Conservation (phyloP, 2,329 filamentous ascomycete species). For the Pleomassaria siparia region DNA sequence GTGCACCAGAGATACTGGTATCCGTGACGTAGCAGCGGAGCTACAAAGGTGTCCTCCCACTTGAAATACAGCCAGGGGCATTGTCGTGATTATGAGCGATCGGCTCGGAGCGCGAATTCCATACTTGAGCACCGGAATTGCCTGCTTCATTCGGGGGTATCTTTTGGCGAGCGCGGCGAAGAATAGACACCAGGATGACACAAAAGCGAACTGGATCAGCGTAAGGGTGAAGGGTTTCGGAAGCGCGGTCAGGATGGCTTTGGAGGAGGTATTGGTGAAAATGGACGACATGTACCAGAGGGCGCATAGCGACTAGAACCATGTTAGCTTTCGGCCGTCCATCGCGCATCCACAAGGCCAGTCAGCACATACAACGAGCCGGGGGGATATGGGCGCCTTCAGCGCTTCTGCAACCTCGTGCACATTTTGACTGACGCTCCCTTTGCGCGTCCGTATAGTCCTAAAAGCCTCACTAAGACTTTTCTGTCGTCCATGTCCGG, state of each 20-base stretch:
- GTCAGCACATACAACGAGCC: conserved; percentile 71
- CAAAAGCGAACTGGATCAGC: conserved; percentile 89
- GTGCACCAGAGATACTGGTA: conserved; percentile 94
- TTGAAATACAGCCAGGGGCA: conserved; percentile 92
- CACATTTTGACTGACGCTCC: conserved; percentile 88
- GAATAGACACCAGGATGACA: conserved; percentile 82
- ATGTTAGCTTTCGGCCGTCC: conserved; percentile 21
- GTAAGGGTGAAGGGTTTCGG: conserved; percentile 90
- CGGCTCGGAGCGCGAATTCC: conserved; percentile 78
- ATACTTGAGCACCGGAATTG: conserved; percentile 77
- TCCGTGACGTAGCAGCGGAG: conserved; percentile 89
- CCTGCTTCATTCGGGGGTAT: conserved; percentile 69
- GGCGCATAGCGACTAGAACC: conserved; percentile 72
- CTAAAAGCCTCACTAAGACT: conserved; percentile 87
- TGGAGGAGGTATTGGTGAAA: conserved; percentile 95
- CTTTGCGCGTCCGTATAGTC: conserved; percentile 76
- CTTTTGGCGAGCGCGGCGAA: conserved; percentile 73
- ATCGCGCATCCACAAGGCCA: not conserved
- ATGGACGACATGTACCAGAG: conserved; percentile 96
- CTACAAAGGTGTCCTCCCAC: conserved; percentile 91
- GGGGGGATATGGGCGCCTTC: conserved; percentile 84
- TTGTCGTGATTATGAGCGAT: conserved; percentile 80
- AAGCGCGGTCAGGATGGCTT: conserved; percentile 91
- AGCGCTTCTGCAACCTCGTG: conserved; percentile 91
- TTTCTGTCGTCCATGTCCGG: conserved; percentile 69